These are phyloP conservation scores for Sphaerulina musiva DNA, from an alignment of 2,329 filamentous ascomycete species.

Conservation along the genomic window DNA sequence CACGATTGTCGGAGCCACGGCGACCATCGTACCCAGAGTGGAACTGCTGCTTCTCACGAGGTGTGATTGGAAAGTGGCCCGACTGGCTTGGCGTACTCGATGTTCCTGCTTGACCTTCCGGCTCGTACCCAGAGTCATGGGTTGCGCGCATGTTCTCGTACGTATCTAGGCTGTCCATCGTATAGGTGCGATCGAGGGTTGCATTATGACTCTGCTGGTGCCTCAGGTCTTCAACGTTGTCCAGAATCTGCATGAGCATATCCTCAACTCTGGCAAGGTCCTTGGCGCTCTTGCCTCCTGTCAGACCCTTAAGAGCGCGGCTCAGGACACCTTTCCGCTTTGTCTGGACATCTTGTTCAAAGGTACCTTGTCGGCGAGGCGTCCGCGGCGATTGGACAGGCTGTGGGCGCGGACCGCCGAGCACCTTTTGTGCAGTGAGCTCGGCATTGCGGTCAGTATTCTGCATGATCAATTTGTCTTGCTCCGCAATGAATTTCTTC, in stretches of 20 bases:
- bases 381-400: slow-evolving; percentile 58
- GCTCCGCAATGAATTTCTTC: slow-evolving; percentile 83
- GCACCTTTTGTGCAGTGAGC: slow-evolving; percentile 70
- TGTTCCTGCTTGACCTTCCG: slow-evolving; percentile 71
- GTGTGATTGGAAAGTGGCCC: slow-evolving; percentile 52
- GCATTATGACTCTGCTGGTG: slow-evolving; percentile 27
- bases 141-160: slow-evolving; percentile 65
- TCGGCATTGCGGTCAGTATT: slow-evolving; percentile 85
- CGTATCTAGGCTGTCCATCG: slow-evolving; percentile 52
- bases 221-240: slow-evolving; percentile 70
- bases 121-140: slow-evolving; percentile 70
- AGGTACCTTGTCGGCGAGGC: slow-evolving; percentile 44
- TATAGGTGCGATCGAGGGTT: slow-evolving; percentile 26
- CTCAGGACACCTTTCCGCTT: slow-evolving; percentile 95
- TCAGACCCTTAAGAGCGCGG: slow-evolving; percentile 80
- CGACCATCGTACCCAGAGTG: slow-evolving; percentile 49
- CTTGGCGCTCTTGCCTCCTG: slow-evolving; percentile 73
- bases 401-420: slow-evolving; percentile 80
- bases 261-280: slow-evolving; percentile 48
- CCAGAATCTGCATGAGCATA: slow-evolving; percentile 76
- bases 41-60: slow-evolving; percentile 33
- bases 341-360: slow-evolving; percentile 53
- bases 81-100: slow-evolving; percentile 70
- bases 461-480: slow-evolving; percentile 81
- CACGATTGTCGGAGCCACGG: slow-evolving; percentile 64